Evolutionary conservation across 805 yeast genomes (phyloP).

Genomic region (Candida pseudoglaebosa): DNA sequence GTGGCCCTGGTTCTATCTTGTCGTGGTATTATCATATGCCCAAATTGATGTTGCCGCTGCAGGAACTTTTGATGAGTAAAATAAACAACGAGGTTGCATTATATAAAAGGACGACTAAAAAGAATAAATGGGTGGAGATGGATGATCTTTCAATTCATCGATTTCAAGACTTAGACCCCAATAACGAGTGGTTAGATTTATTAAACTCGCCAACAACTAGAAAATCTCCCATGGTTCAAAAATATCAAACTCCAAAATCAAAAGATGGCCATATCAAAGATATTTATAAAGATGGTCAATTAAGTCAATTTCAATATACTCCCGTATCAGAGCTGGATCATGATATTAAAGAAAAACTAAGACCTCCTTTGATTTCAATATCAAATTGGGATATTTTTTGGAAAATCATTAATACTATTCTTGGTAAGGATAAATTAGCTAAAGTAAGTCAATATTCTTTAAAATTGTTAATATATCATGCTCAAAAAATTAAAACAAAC

Average conservation of each 20-base stretch:
- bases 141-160: no score
- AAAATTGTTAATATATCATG: conserved; percentile 47
- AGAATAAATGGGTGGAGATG: no score
- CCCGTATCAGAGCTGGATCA: no score
- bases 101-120: no score
- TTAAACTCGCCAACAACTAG: conserved; percentile 1
- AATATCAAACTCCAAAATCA: conserved; percentile 3
- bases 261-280: neutral
- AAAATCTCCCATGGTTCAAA: conserved; percentile 4
- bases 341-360: no score
- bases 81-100: no score
- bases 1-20: no score
- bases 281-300: neutral
- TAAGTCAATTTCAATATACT: no score
- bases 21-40: no score
- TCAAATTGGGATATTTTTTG: conserved; percentile 43
- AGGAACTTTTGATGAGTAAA: no score
- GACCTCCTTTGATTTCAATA: neutral
- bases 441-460: conserved; percentile 59
- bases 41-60: no score
- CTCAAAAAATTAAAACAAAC: conserved; percentile 34
- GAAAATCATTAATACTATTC: conserved; percentile 48
- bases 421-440: conserved; percentile 71
- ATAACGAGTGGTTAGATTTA: conserved; percentile 5
- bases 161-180: no score